phyloP scores from a whole-genome alignment of 495 filamentous ascomycete species.

The Hypomontagnella monticulosa region DNA sequence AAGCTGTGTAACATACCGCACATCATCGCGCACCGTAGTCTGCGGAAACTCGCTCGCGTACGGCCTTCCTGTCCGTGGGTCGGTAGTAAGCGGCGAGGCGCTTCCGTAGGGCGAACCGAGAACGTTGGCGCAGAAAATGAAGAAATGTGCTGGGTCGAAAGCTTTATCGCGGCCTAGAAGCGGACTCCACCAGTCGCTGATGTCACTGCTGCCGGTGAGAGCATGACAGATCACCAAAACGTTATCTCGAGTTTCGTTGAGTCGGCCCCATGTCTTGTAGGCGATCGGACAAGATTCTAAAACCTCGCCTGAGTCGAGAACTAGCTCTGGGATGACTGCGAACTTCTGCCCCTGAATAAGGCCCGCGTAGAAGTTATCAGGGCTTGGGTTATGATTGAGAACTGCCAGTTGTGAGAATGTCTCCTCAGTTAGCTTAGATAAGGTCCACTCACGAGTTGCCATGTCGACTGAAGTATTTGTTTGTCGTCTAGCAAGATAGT shows the following conservation, averaged over 20 bases:
- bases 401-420: slow-evolving; percentile 32
- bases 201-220: slow-evolving; percentile 51
- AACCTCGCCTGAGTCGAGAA: slow-evolving; percentile 47
- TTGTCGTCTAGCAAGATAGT: slow-evolving; percentile 12
- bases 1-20: slow-evolving; percentile 38
- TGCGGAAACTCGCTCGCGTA: slow-evolving; percentile 51
- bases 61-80: slow-evolving; percentile 41
- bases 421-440: neutral
- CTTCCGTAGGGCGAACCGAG: slow-evolving; percentile 52
- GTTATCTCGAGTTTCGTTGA: slow-evolving; percentile 47
- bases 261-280: slow-evolving; percentile 51
- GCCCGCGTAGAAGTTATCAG: slow-evolving; percentile 45
- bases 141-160: slow-evolving; percentile 49
- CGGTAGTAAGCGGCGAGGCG: slow-evolving; percentile 44
- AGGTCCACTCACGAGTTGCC: slow-evolving; percentile 39
- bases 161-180: slow-evolving; percentile 47
- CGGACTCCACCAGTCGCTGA: slow-evolving; percentile 51
- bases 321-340: slow-evolving; percentile 45
- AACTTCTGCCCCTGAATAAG: slow-evolving; percentile 49
- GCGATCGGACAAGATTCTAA: slow-evolving; percentile 48
- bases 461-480: slow-evolving; percentile 31
- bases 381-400: slow-evolving; percentile 39
- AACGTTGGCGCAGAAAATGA: slow-evolving; percentile 51
- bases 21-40: slow-evolving; percentile 54
- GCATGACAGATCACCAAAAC: slow-evolving; percentile 52